Evolutionary conservation across 1,284 basidiomycete genomes (phyloP).

Genomic region (Austropuccinia psidii): DNA sequence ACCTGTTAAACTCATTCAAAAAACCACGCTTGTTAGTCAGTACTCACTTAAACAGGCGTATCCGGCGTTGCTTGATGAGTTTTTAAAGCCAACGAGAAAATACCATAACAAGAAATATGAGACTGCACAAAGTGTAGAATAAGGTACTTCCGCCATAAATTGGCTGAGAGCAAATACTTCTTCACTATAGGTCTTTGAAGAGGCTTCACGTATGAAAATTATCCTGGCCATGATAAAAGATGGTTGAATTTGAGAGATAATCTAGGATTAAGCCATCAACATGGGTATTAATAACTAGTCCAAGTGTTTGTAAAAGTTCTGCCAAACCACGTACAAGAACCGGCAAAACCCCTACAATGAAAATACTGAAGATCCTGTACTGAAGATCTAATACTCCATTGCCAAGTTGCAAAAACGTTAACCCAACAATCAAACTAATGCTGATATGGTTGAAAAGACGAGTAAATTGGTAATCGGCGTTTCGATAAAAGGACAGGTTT

Average conservation of each 20-base stretch:
- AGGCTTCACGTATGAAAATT: conserved; percentile 60
- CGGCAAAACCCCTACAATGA: conserved; percentile 55
- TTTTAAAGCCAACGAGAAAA: conserved; percentile 17
- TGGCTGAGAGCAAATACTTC: conserved; percentile 76
- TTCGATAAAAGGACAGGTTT: conserved; percentile 69
- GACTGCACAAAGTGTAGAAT: conserved; percentile 60
- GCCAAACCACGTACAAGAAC: conserved; percentile 67
- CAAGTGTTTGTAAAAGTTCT: conserved; percentile 44
- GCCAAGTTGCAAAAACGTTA: conserved; percentile 74
- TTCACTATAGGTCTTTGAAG: conserved; percentile 62
- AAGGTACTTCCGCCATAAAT: conserved; percentile 71
- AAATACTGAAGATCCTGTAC: conserved; percentile 69
- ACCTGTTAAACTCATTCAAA: background rate
- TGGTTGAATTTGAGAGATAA: conserved; percentile 74
- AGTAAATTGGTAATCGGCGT: conserved; percentile 69
- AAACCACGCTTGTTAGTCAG: background rate
- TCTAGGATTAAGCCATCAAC: conserved; percentile 48
- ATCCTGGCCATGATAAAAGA: conserved; percentile 72
- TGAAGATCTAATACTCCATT: conserved; percentile 65
- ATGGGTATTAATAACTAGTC: conserved; percentile 40
- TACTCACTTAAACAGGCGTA: conserved; percentile 30
- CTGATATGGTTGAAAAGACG: conserved; percentile 57
- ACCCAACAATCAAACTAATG: conserved; percentile 68
- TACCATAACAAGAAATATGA: conserved; percentile 61
- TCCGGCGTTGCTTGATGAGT: background rate